Base-by-base conservation (phyloP, 1,284 basidiomycete genomes). In the Sporisorium graminicola region DNA sequence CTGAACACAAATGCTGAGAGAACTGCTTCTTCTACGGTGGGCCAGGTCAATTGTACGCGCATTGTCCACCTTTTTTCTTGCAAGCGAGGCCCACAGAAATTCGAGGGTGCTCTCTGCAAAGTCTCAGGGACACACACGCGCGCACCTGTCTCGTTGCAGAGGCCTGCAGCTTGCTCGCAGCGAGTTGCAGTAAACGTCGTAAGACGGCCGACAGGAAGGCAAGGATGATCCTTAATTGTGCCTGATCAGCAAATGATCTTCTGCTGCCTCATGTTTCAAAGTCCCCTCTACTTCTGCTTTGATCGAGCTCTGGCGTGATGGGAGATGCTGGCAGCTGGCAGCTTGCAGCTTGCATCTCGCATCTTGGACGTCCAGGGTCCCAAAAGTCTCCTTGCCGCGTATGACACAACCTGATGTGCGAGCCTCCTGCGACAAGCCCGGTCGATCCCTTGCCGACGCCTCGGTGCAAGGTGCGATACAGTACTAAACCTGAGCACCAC, bases 221-320 rank as follows among this genome's bases (percentile, higher is more conserved):
- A n/a, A 31, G 5, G 18, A 9, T 20, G 40, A 20, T 43, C 37
- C 37, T 10, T 20, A 18, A 20, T 8, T 20, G 40, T 43, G n/a
- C 40, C 40, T 43, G n/a, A 43, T 43, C 40, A 43, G 40, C 40
- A 43, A 5, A 4, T 18, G 37, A 40, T 40, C 37, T 1, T n/a
- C 37, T 40, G 14, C n/a, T 43, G 40, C 40, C 40, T 40, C 37
- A 24, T 40, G 37, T 9, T 24, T 27, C 22, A n/a, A n/a, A 0
- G 26, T 31, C 16, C 20, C 10, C 10, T 27, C 42, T 12, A 18
- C 35, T 24, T 20, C 14, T 27, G 13, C 37, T n/a, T n/a, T n/a
- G n/a, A n/a, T n/a, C n/a, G 27, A 37, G 52, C 22, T 54, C 24
- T 56, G 54, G 42, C 54, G 40, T 44, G 54, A 56, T 42, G 33